Evolutionary conservation across 2,329 filamentous ascomycete species (phyloP), one percentile per base, ranked within the genome.

Genomic region (Malbranchea cinnamomea): DNA sequence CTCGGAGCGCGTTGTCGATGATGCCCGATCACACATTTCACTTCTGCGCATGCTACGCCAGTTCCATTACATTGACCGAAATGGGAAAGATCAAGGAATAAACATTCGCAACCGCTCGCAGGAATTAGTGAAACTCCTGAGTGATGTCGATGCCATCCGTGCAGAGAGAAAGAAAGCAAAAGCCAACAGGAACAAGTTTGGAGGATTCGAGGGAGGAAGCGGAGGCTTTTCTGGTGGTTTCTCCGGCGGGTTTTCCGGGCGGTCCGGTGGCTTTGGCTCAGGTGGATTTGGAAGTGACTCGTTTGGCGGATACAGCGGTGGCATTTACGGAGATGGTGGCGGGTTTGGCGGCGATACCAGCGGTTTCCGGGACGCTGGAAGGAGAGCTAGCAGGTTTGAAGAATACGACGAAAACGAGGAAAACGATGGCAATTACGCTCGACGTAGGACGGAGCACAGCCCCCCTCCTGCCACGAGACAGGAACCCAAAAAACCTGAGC

Each of bases 381-480:
- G 56, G 35, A 64, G 75, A 34, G 63, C 67, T 32, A 84, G 91
- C 41, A 71, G 77, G 40, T 98, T 94, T 44, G 87, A 95, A 44
- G 89, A 94, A 56, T 98, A 98, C 47, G 85, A 98, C 49, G 89
- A 98, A 56, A 87, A 78, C 46, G 87, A 95, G 33, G 89, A 93
- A 46, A n/a, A n/a, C n/a, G 82, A 68, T 23, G 64, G 67, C 28
- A 58, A 57, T 28, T 52, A 64, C 30, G 59, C 62, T 19, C 62
- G 62, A 41, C 59, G 65, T 44, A 71, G 64, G 49, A 59, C 63
- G 40, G 53, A 56, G 16, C 33, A 49, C 8, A 33, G 47, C 32
- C 41, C 51, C 33, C 45, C 46, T 35, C 46, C 50, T 4, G 44
- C 43, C 25, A 42, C 53, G 31, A 57, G 51, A 42, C 48, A 49